Base-by-base conservation (phyloP, 192 early-diverging fungal genomes). In the Backusella australiensis region DNA sequence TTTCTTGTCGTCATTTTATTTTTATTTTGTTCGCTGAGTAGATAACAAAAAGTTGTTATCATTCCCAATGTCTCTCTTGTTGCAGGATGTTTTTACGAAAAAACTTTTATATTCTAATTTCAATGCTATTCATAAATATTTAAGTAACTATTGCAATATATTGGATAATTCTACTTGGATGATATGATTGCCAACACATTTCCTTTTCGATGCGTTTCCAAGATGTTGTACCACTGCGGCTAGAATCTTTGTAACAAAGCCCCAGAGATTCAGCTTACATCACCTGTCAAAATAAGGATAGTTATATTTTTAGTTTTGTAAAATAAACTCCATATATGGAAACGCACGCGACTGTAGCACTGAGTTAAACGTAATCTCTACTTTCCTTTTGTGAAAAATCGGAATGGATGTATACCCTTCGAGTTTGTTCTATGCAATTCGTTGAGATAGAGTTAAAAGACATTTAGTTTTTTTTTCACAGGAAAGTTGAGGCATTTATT, bases 1-100 rank as follows among this genome's bases (percentile, higher is more conserved):
- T 79, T 39, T 39, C 11, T 39, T 39, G 11, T 39, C 42, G 42
- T 44, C 42, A 44, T 44, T 44, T 44, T 44, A 44, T 99, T 96
- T 36, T 59, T 44, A 44, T 97, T 96, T 36, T 63, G 8, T 29
- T 29, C 8, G 3, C 23, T 63, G 56, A 63, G 56, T 63, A 26
- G 56, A 63, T 63, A 49, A 6, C 6, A 49, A 63, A 26, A 26
- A 11, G 53, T 21, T 56, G 56, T 63, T 63, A 63, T 63, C 56
- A 63, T 63, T 63, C 26, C 12, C 26, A 63, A 21, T 12, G 1
- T 14, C 1, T 0, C 11, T 26, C 29, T 23, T 23, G 26, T 59
- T 59, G 0, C 5, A 53, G 6, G 52, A 26, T 56, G 23, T 6
- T 56, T 6, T 21, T n/a, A 52, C 5, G 19, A 52, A 19, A 52